These are phyloP conservation scores for Eucalyptus sp. DNA, from an alignment of 345 rosid genomes.

Conservation along the genomic window DNA sequence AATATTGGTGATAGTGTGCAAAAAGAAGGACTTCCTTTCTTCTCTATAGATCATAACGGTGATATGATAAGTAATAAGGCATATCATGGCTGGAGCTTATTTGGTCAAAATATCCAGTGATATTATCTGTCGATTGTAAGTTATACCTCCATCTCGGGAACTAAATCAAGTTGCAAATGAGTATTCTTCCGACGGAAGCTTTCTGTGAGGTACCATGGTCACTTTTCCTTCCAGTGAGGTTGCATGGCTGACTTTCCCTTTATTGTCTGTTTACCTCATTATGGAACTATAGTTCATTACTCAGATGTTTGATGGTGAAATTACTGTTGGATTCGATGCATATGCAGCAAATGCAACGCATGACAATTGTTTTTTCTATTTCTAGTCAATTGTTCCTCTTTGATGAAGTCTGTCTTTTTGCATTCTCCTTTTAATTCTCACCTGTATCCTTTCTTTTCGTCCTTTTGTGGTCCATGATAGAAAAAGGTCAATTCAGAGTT, in stretches of 20 bases:
- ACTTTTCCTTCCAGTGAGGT: neutral
- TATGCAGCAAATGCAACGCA: neutral
- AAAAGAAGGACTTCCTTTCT: neutral
- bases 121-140: neutral
- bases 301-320: neutral
- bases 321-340: neutral
- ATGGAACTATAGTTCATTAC: neutral
- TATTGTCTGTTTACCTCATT: neutral
- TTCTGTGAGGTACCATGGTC: neutral
- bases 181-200: neutral
- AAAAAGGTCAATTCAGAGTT: neutral
- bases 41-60: neutral
- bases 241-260: neutral
- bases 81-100: neutral
- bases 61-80: neutral
- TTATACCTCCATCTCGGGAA: neutral
- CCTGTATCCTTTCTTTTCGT: neutral
- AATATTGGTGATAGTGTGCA: neutral
- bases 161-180: neutral
- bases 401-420: neutral
- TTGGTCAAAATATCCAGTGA: neutral
- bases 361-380: neutral
- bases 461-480: neutral
- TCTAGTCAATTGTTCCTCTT: neutral
- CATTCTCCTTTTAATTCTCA: neutral